Conservation (phyloP, 768 basidiomycete species). For the Hypholoma sublateritium region DNA sequence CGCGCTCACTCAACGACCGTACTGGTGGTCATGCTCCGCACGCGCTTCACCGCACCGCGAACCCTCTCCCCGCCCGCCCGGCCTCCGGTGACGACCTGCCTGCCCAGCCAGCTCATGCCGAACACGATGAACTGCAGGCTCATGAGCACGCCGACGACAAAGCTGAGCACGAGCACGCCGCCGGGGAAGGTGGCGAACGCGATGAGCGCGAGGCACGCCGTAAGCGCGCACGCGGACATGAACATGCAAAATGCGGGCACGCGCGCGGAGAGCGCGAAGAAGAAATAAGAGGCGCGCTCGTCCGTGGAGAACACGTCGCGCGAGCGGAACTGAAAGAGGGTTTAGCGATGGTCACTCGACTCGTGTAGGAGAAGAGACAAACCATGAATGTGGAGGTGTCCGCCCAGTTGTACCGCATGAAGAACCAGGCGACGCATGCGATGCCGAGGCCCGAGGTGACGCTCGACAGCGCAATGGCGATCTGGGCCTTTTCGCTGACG, state of each 20-base stretch:
- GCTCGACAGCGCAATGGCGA: constrained; percentile 56
- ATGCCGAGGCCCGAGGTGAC: constrained; percentile 67
- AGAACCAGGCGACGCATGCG: constrained; percentile 62
- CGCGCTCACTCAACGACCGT: too few relatives aligned
- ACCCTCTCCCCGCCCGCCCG: constrained; percentile 21
- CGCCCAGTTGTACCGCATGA: constrained; percentile 59
- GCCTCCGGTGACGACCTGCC: constrained; percentile 23
- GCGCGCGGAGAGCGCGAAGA: constrained; percentile 67
- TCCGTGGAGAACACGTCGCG: constrained; percentile 51
- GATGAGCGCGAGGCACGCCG: constrained; percentile 58
- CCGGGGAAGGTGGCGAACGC: constrained; percentile 65
- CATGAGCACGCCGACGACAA: constrained; percentile 56
- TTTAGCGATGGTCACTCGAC: background rate
- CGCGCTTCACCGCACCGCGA: constrained; percentile 15
- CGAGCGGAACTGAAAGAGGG: constrained; percentile 39
- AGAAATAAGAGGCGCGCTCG: constrained; percentile 41
- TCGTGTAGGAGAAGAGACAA: constrained; percentile 16
- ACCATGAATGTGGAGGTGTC: constrained; percentile 55
- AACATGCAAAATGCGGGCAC: constrained; percentile 65
- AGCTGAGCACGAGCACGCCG: constrained; percentile 60
- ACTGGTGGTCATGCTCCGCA: constrained; percentile 1
- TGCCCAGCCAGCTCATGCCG: constrained; percentile 39
- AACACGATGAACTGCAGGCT: constrained; percentile 67
- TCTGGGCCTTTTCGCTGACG: constrained; percentile 44
- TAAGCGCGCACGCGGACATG: constrained; percentile 53